Percentiles rank a stretch among this genome's conserved stretches.
These are phyloP conservation scores for Cyclospora cayetanensis DNA, from an alignment of 169 alveolate species.

Conservation along the genomic window DNA sequence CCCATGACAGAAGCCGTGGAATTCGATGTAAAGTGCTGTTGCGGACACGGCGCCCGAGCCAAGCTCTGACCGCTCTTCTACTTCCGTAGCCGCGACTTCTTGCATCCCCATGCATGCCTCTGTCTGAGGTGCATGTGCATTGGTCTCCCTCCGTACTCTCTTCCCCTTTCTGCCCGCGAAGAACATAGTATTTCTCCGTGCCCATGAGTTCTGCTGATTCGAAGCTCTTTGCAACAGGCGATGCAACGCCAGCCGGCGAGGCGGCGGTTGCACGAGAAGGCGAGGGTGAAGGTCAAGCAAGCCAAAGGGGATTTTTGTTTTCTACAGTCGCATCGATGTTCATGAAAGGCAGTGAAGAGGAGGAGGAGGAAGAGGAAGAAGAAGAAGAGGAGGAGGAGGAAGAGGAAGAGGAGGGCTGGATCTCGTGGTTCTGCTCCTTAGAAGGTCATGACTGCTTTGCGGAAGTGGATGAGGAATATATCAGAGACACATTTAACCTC, in stretches of 20 bases:
- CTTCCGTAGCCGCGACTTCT: no score
- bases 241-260: not conserved
- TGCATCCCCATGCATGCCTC: no score
- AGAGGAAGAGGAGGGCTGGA: constrained; percentile 83
- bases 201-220: constrained; percentile 20
- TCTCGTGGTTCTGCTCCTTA: constrained; percentile 95
- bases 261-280: not conserved
- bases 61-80: no score
- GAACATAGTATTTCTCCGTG: no score
- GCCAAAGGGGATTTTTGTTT: not conserved
- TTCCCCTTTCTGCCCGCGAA: no score
- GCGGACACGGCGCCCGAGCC: no score
- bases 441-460: constrained; percentile 93
- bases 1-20: no score
- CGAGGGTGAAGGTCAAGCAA: not conserved
- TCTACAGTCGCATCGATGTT: constrained; percentile 8
- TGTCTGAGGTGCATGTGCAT: no score
- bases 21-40: no score
- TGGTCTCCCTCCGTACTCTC: no score
- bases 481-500: constrained; percentile 93
- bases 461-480: constrained; percentile 95
- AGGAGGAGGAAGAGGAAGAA: constrained; percentile 45
- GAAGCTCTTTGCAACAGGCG: not conserved
- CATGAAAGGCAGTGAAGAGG: constrained; percentile 10
- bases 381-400: constrained; percentile 65